These are phyloP conservation scores for Scheffersomyces stipitis DNA, from an alignment of 805 yeast genomes.

Conservation along the genomic window DNA sequence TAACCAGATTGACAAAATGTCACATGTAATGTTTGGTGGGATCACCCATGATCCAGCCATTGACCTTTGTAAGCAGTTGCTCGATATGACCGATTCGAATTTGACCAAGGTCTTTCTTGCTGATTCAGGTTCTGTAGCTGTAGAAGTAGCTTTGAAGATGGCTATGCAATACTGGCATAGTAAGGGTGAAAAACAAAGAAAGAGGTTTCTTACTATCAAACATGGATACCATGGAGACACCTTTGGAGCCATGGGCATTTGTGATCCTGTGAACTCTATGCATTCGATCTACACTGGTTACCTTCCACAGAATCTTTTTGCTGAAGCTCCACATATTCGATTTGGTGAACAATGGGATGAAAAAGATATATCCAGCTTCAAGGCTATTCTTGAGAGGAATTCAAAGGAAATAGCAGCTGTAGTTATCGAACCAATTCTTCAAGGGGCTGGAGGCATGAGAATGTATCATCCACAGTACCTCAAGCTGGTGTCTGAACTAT, in stretches of 20 bases:
- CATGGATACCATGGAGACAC: slow-evolving; percentile 41
- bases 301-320: slow-evolving; percentile 24
- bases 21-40: slow-evolving; percentile 22
- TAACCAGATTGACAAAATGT: slow-evolving; percentile 26
- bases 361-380: slow-evolving; percentile 23
- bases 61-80: slow-evolving; percentile 24
- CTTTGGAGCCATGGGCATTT: slow-evolving; percentile 38
- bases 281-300: slow-evolving; percentile 29
- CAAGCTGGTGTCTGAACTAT: slow-evolving; percentile 28
- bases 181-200: slow-evolving; percentile 19
- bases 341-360: slow-evolving; percentile 16
- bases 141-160: slow-evolving; percentile 40
- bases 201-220: slow-evolving; percentile 30
- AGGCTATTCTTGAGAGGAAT: slow-evolving; percentile 22
- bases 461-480: slow-evolving; percentile 32
- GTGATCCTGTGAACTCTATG: slow-evolving; percentile 31
- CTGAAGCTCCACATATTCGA: slow-evolving; percentile 18
- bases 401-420: slow-evolving; percentile 33
- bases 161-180: slow-evolving; percentile 30
- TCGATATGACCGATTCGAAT: slow-evolving; percentile 28
- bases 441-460: slow-evolving; percentile 41
- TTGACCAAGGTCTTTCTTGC: slow-evolving; percentile 7
- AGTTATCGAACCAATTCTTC: slow-evolving; percentile 34
- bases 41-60: slow-evolving; percentile 24
- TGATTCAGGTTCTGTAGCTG: slow-evolving; percentile 24